A percentile compares a stretch with the other conserved stretches of the same genome.
Conservation (phyloP, 2,329 filamentous ascomycete genomes). For the Aureobasidium leucospermi region DNA sequence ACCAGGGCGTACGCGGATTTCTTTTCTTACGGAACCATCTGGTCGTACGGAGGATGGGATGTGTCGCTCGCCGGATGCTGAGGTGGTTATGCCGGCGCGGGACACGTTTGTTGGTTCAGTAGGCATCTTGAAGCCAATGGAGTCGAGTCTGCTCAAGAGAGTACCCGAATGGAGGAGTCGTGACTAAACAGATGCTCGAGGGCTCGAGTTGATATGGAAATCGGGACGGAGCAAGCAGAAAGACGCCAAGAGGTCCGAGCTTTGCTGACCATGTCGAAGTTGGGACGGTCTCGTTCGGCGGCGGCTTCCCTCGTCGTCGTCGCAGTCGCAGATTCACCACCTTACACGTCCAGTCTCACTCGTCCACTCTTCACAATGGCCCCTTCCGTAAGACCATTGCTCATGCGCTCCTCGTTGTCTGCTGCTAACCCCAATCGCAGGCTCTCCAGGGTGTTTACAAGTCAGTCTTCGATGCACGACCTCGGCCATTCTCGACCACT, state of each 20-base stretch:
- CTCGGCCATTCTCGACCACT: not conserved
- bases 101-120: conserved; percentile 54
- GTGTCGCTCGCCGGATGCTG: conserved; percentile 68
- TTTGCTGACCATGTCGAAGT: conserved; percentile 6
- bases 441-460: conserved; percentile 48
- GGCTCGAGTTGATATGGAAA: not conserved
- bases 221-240: not conserved
- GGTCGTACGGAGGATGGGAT: conserved; percentile 82
- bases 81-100: conserved; percentile 58
- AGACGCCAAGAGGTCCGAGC: conserved; percentile 12
- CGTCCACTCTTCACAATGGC: conserved; percentile 38
- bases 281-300: not conserved
- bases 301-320: conserved; percentile 3
- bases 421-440: conserved; percentile 15
- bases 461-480: conserved; percentile 28
- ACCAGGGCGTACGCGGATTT: conserved; percentile 88
- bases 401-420: not conserved
- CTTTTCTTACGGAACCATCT: conserved; percentile 85
- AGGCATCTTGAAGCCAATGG: conserved; percentile 31
- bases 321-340: not conserved
- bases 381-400: conserved; percentile 24
- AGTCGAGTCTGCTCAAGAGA: not conserved
- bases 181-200: not conserved
- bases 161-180: not conserved
- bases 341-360: conserved; percentile 45